Evolutionary conservation across 352 stramenopile species (phyloP).

Genomic region (Phytophthora foliorum): DNA sequence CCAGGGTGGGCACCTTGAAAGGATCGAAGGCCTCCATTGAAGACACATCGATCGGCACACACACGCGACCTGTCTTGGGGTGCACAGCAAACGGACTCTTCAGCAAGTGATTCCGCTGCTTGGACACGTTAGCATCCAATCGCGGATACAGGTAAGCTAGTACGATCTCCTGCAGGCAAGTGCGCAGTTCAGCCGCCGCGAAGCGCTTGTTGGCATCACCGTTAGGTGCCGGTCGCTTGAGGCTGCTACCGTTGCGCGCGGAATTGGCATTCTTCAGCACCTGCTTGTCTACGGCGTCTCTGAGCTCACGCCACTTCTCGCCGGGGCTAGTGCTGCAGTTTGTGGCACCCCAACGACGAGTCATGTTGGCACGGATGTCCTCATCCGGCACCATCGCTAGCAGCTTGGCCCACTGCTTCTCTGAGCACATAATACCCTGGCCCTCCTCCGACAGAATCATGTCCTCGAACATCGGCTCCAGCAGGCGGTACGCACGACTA

Average conservation of each 20-base stretch:
- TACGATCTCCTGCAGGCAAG: conserved; percentile 96
- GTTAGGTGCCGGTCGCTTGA: conserved; percentile 54
- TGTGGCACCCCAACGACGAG: conserved; percentile 61
- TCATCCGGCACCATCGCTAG: conserved; percentile 95
- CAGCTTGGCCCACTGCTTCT: conserved; percentile 92
- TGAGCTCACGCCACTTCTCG: conserved; percentile 92
- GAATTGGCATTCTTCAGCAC: conserved; percentile 62
- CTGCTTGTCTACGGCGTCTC: conserved; percentile 75
- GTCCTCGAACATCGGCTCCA: conserved; percentile 96
- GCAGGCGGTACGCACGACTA: conserved; percentile 92
- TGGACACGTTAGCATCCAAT: conserved; percentile 99
- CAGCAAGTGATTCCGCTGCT: conserved; percentile 99
- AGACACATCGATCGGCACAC: conserved; percentile 94
- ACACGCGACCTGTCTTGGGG: conserved; percentile 98
- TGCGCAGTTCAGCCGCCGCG: conserved; percentile 74
- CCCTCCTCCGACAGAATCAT: conserved; percentile 92
- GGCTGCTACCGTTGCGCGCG: conserved; percentile 50
- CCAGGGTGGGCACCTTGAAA: conserved; percentile 87
- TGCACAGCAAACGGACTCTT: conserved; percentile 99
- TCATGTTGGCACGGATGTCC: conserved; percentile 76
- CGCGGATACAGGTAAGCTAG: conserved; percentile 97
- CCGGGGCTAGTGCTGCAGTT: conserved; percentile 65
- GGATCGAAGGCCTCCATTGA: conserved; percentile 91
- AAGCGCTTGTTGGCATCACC: conserved; percentile 65
- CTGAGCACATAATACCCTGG: conserved; percentile 92